Evolutionary conservation across 306 rosid genomes (phyloP).

Genomic region (Castanospermum australe): DNA sequence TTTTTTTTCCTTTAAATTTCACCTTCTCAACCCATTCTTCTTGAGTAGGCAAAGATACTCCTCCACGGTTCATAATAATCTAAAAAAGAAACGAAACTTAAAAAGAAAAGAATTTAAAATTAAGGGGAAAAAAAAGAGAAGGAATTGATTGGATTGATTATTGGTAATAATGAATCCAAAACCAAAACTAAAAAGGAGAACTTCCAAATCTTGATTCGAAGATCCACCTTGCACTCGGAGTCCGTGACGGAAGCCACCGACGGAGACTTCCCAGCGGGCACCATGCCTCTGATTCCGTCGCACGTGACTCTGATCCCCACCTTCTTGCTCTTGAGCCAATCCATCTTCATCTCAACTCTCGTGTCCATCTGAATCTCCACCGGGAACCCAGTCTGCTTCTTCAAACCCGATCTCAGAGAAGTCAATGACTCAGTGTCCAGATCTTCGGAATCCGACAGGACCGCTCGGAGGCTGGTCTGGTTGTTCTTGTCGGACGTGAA

Average conservation of each 20-base stretch:
- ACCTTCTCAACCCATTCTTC: slow-evolving; percentile 9
- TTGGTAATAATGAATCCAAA: slow-evolving; percentile 4
- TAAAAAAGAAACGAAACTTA: not conserved
- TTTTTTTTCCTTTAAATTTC: slow-evolving; percentile 11
- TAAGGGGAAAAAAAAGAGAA: not conserved
- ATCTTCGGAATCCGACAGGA: slow-evolving; percentile 49
- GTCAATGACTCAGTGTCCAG: slow-evolving; percentile 70
- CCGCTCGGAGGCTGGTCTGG: slow-evolving; percentile 60
- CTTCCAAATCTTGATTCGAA: slow-evolving; percentile 98
- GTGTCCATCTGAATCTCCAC: slow-evolving; percentile 80
- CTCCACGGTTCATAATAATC: slow-evolving; percentile 10
- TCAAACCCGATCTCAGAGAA: slow-evolving; percentile 76
- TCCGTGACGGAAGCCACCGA: slow-evolving; percentile 65
- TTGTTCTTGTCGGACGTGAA: slow-evolving; percentile 62
- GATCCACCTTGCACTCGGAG: slow-evolving; percentile 88
- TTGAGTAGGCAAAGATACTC: not conserved
- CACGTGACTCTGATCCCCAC: slow-evolving; percentile 87
- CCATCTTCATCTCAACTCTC: slow-evolving; percentile 76
- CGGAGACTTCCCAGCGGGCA: slow-evolving; percentile 80
- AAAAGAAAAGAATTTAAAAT: not conserved
- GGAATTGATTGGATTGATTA: slow-evolving; percentile 41
- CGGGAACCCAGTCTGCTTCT: slow-evolving; percentile 63
- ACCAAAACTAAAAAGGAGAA: slow-evolving; percentile 51
- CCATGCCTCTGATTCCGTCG: slow-evolving; percentile 55
- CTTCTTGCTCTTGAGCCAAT: slow-evolving; percentile 60